These are phyloP conservation scores for Camellia oleifera DNA, from an alignment of 179 eudicot genomes.

Conservation along the genomic window DNA sequence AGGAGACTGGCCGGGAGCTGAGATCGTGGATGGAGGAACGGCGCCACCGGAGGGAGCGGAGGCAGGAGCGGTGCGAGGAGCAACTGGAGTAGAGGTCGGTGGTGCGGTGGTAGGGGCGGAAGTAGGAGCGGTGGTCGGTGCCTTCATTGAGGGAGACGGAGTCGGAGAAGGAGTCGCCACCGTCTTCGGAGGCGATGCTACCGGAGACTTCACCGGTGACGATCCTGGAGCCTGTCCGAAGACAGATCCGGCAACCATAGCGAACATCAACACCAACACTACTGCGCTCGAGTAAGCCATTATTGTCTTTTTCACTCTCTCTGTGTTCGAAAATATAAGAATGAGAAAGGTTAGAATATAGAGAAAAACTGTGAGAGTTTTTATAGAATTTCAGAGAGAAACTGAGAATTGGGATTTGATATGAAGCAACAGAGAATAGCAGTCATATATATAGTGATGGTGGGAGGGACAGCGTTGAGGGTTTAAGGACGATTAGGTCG, in stretches of 20 bases:
- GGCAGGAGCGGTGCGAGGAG: constrained; percentile 23
- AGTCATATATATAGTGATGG: too few relatives aligned
- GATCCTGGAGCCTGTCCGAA: constrained; percentile 47
- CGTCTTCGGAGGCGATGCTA: constrained; percentile 25
- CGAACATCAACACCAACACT: constrained; percentile 23
- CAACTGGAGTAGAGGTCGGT: constrained; percentile 17
- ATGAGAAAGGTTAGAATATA: background rate
- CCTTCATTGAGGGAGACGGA: constrained; percentile 7
- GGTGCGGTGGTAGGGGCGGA: constrained; percentile 21
- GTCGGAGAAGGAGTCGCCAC: constrained; percentile 9
- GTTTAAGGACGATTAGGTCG: too few relatives aligned
- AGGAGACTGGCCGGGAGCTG: constrained; percentile 22
- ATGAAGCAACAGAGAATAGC: background rate
- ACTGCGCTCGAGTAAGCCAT: constrained; percentile 40
- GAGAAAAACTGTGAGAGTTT: background rate
- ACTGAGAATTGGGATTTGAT: background rate
- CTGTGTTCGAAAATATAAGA: background rate
- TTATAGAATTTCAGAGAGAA: background rate
- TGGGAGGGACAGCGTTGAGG: too few relatives aligned
- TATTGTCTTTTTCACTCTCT: constrained; percentile 8
- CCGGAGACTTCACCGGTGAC: constrained; percentile 30
- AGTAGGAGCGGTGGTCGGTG: constrained; percentile 26
- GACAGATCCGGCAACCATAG: constrained; percentile 42
- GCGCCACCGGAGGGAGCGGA: constrained; percentile 18
- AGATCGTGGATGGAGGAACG: constrained; percentile 13